Evolutionary conservation across 108 stramenopile genomes (phyloP).

Genomic region (Pseudonitzschia multistriata): DNA sequence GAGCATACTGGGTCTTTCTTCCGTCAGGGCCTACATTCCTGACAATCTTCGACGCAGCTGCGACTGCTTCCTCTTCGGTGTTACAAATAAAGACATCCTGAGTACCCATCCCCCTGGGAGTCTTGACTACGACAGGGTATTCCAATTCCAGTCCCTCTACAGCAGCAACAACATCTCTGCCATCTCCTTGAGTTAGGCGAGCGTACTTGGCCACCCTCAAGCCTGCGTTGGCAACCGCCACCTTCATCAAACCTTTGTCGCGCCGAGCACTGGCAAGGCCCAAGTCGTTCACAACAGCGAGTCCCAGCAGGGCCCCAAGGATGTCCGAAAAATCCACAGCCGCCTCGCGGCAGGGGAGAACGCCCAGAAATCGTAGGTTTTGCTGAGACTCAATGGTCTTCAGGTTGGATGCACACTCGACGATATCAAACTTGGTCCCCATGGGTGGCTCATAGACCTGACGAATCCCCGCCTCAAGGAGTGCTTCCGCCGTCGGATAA

Average conservation of each 20-base stretch:
- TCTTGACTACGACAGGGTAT: conserved; percentile 60
- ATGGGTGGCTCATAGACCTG: conserved; percentile 58
- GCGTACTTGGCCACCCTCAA: conserved; percentile 58
- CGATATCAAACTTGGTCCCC: conserved; percentile 48
- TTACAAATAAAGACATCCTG: conserved; percentile 59
- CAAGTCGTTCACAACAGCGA: conserved; percentile 49
- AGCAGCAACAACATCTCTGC: conserved; percentile 38
- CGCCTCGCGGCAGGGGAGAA: conserved; percentile 46
- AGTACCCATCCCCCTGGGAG: conserved; percentile 53
- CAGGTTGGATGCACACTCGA: conserved; percentile 54
- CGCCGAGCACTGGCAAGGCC: conserved; percentile 50
- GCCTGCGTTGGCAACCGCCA: conserved; percentile 54
- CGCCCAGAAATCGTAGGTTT: conserved; percentile 38
- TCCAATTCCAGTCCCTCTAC: conserved; percentile 48
- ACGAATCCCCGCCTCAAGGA: conserved; percentile 51
- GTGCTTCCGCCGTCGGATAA: conserved; percentile 50
- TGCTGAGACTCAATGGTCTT: conserved; percentile 61
- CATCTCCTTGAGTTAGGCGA: conserved; percentile 22
- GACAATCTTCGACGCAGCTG: conserved; percentile 38
- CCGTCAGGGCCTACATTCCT: conserved; percentile 54
- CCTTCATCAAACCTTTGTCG: conserved; percentile 67
- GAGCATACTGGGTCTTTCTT: conserved; percentile 46
- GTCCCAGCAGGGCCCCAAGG: conserved; percentile 44
- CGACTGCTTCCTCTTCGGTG: conserved; percentile 38
- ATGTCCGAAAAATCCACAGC: conserved; percentile 52